Percentiles rank a stretch among this genome's conserved stretches.
Conservation (phyloP, 176 grass and related monocot genomes). For the Guadua angustifolia region DNA sequence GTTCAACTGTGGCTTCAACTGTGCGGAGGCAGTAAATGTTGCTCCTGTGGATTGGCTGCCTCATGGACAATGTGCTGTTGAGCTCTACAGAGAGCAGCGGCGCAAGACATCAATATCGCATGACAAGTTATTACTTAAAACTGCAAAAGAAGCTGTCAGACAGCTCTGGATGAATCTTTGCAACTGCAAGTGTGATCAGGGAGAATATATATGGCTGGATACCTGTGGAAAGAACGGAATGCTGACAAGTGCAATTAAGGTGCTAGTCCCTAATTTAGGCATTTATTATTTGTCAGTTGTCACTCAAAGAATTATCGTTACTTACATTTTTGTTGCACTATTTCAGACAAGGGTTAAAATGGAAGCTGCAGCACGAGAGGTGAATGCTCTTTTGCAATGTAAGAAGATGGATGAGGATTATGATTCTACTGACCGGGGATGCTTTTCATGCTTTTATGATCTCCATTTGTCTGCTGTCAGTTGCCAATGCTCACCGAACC, state of each 20-base stretch:
- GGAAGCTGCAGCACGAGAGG: slow-evolving; percentile 57
- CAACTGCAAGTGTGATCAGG: slow-evolving; percentile 23
- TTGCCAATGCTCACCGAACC: slow-evolving; percentile 76
- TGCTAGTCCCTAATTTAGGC: slow-evolving; percentile 42
- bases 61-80: slow-evolving; percentile 79
- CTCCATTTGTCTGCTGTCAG: slow-evolving; percentile 79
- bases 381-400: slow-evolving; percentile 32
- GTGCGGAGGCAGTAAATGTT: slow-evolving; percentile 94
- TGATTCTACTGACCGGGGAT: slow-evolving; percentile 83
- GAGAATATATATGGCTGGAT: slow-evolving; percentile 52
- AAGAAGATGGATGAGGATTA: slow-evolving; percentile 69
- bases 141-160: slow-evolving; percentile 71
- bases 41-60: slow-evolving; percentile 90
- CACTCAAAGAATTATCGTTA: slow-evolving; percentile 14
- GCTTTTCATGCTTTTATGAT: slow-evolving; percentile 92
- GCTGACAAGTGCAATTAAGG: slow-evolving; percentile 77
- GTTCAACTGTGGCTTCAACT: slow-evolving; percentile 98
- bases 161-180: slow-evolving; percentile 50
- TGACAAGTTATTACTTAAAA: slow-evolving; percentile 76
- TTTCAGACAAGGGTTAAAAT: slow-evolving; percentile 71
- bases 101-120: slow-evolving; percentile 92
- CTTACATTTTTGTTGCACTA: slow-evolving; percentile 34
- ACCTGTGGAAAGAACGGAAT: slow-evolving; percentile 71
- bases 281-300: slow-evolving; percentile 34
- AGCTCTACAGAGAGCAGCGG: slow-evolving; percentile 79